phyloP scores from a whole-genome alignment of 2,329 filamentous ascomycete genomes.

The Geosmithia putterillii region DNA sequence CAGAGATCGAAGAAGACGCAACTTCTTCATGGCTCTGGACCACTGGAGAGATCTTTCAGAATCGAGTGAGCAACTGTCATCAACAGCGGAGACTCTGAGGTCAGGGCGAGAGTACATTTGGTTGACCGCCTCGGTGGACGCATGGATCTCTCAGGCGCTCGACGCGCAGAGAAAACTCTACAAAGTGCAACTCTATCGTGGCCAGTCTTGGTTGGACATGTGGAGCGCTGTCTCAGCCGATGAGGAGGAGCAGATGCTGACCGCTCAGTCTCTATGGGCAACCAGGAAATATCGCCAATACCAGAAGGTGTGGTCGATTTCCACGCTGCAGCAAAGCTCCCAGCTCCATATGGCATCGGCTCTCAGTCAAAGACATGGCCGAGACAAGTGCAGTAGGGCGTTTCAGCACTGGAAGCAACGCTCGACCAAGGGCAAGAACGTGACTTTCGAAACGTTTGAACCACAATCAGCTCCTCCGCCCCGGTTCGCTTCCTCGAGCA shows the following conservation, averaged over 20 bases:
- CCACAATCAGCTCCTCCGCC: neutral
- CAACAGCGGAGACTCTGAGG: conserved; percentile 7
- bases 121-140: conserved; percentile 4
- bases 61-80: conserved; percentile 5
- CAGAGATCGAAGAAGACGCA: conserved; percentile 16
- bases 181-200: conserved; percentile 9
- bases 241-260: conserved; percentile 11
- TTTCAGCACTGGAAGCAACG: conserved; percentile 18
- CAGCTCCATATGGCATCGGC: conserved; percentile 22
- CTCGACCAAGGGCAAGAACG: conserved; percentile 6
- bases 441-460: conserved; percentile 1
- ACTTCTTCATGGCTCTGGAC: conserved; percentile 17
- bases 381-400: conserved; percentile 16
- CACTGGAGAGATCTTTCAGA: conserved; percentile 13
- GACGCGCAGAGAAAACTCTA: conserved; percentile 7
- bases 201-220: conserved; percentile 7
- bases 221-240: conserved; percentile 11
- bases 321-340: conserved; percentile 20
- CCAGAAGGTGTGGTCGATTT: conserved; percentile 23
- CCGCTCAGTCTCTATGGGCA: conserved; percentile 19
- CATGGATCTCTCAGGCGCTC: conserved; percentile 10
- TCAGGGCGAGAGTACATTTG: conserved; percentile 5
- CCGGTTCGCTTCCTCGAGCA: neutral
- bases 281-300: conserved; percentile 16
- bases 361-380: conserved; percentile 16